These are phyloP conservation scores for Neurospora hispaniola DNA, from an alignment of 495 filamentous ascomycete species.

Conservation along the genomic window DNA sequence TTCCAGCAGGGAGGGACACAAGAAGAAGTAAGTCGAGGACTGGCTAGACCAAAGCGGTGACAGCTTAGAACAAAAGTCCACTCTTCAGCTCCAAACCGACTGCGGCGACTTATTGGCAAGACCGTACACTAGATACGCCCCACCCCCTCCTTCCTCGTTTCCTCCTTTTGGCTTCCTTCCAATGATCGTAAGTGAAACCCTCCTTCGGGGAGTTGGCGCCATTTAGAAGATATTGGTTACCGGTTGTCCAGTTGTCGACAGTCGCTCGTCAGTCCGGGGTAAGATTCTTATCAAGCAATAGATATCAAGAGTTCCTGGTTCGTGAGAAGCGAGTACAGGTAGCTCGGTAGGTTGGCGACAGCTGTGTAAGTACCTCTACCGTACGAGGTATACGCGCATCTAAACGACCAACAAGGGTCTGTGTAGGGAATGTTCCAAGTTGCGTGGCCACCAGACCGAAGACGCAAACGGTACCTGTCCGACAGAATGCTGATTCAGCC, in stretches of 20 bases:
- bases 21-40: neutral
- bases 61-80: neutral
- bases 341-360: neutral
- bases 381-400: neutral
- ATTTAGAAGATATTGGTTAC: neutral
- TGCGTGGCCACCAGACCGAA: neutral
- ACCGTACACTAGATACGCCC: neutral
- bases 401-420: neutral
- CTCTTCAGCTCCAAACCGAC: neutral
- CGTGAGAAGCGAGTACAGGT: slow-evolving; percentile 1
- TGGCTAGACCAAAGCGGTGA: neutral
- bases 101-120: neutral
- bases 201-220: neutral
- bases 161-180: too few species aligned
- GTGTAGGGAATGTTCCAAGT: neutral
- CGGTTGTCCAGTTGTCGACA: neutral
- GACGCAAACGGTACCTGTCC: neutral
- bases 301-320: neutral
- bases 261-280: neutral
- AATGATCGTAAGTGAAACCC: neutral
- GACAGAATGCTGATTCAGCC: neutral
- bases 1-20: neutral
- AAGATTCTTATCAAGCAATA: neutral
- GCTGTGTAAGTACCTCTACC: neutral
- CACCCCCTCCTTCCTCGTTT: neutral